A percentile compares a stretch with the other conserved stretches of the same genome.
These are phyloP conservation scores for Cylindrotheca closterium DNA, from an alignment of 108 stramenopile genomes.

Conservation along the genomic window DNA sequence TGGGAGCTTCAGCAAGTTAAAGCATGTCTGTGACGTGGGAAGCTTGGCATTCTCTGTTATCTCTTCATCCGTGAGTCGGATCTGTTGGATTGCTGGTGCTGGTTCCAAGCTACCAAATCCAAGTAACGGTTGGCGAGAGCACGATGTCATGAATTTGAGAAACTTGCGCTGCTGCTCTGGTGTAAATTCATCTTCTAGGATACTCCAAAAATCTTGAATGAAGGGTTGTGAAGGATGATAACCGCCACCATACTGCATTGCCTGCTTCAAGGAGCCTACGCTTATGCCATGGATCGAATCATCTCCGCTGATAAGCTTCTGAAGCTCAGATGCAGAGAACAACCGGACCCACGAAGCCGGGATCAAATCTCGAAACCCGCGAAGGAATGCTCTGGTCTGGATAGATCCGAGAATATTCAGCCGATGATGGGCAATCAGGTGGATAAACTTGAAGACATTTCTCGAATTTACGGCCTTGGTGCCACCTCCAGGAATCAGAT, in stretches of 20 bases:
- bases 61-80: slow-evolving; percentile 64
- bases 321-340: slow-evolving; percentile 93
- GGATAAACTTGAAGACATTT: slow-evolving; percentile 92
- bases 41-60: slow-evolving; percentile 69
- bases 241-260: slow-evolving; percentile 89
- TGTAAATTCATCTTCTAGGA: slow-evolving; percentile 78
- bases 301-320: slow-evolving; percentile 95
- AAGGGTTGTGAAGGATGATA: slow-evolving; percentile 94
- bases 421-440: slow-evolving; percentile 86
- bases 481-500: slow-evolving; percentile 85
- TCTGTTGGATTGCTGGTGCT: slow-evolving; percentile 89
- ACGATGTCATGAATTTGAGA: slow-evolving; percentile 94
- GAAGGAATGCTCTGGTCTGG: slow-evolving; percentile 90
- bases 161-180: slow-evolving; percentile 89
- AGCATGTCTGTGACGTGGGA: slow-evolving; percentile 93
- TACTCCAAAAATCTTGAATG: slow-evolving; percentile 84
- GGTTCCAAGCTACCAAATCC: slow-evolving; percentile 92
- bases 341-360: slow-evolving; percentile 93
- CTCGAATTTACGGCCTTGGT: slow-evolving; percentile 78
- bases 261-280: slow-evolving; percentile 75
- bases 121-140: slow-evolving; percentile 92
- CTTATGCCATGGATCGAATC: slow-evolving; percentile 88
- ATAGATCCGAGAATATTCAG: slow-evolving; percentile 83
- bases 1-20: slow-evolving; percentile 98
- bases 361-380: slow-evolving; percentile 94